Evolutionary conservation across 2,329 filamentous ascomycete genomes (phyloP).

Genomic region (Anisogramma anomala): DNA sequence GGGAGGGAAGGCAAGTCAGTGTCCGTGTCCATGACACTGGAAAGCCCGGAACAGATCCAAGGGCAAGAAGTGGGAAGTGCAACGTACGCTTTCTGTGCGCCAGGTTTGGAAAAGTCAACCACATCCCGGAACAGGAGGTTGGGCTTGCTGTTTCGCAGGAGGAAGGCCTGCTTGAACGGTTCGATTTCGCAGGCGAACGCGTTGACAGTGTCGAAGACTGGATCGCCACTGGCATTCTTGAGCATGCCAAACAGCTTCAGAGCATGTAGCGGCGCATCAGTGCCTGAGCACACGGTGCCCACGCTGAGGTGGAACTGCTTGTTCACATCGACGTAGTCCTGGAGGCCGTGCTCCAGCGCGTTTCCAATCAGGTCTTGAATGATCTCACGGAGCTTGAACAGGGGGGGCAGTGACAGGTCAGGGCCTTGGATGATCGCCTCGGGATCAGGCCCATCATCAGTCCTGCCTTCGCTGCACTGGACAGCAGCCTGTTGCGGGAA

Average conservation of each 20-base stretch:
- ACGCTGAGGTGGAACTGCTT: conserved; percentile 24
- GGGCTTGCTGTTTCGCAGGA: conserved; percentile 45
- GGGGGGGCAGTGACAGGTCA: conserved; percentile 1
- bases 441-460: not conserved
- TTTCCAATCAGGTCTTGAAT: not conserved
- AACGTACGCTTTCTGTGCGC: conserved; percentile 32
- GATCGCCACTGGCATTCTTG: conserved; percentile 4
- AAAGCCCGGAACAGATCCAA: no score
- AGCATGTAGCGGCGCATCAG: conserved; percentile 60
- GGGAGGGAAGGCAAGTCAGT: not conserved
- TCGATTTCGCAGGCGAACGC: conserved; percentile 54
- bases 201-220: conserved; percentile 22
- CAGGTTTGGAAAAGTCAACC: conserved; percentile 36
- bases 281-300: conserved; percentile 68
- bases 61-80: not conserved
- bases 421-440: not conserved
- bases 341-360: not conserved
- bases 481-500: no score
- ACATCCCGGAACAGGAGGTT: conserved; percentile 47
- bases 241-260: conserved; percentile 10
- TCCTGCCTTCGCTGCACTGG: not conserved
- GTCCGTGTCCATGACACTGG: no score
- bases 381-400: conserved; percentile 3
- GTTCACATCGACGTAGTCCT: not conserved
- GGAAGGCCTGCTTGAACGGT: conserved; percentile 52